phyloP scores from a whole-genome alignment of 1,284 basidiomycete genomes.

The Ceratobasidium sp. region DNA sequence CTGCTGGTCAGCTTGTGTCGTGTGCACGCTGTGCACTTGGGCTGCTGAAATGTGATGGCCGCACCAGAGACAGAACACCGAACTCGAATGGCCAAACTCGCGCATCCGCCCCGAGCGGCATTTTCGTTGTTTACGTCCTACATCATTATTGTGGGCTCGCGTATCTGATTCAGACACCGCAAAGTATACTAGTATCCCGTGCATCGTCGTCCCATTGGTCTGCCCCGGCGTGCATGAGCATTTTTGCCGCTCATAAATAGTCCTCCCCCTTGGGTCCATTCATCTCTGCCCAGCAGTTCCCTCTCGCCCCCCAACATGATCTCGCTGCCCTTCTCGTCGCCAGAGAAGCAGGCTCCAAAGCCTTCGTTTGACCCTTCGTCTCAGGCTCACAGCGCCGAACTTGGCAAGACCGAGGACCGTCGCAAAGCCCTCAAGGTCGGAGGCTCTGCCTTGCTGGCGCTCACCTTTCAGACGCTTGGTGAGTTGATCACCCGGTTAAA shows the following conservation, averaged over 20 bases:
- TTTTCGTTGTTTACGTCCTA: not conserved
- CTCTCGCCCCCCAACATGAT: slow-evolving; percentile 7
- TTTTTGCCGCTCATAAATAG: slow-evolving; percentile 11
- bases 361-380: not conserved
- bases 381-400: not conserved
- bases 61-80: not conserved
- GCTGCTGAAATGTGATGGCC: not conserved
- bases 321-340: slow-evolving; percentile 8
- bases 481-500: slow-evolving; percentile 1
- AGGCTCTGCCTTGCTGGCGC: slow-evolving; percentile 52
- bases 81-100: slow-evolving; percentile 36
- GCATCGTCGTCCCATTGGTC: not conserved
- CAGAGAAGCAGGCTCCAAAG: not conserved
- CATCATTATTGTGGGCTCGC: not conserved
- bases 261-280: not conserved
- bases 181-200: not conserved
- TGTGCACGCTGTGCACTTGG: slow-evolving; percentile 29
- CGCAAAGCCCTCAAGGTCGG: slow-evolving; percentile 48
- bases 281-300: not conserved
- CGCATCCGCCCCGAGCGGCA: not conserved
- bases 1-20: slow-evolving; percentile 1
- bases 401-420: slow-evolving; percentile 19
- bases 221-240: not conserved
- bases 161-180: not conserved
- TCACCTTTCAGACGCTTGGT: slow-evolving; percentile 60